A percentile compares a stretch with the other conserved stretches of the same genome.
These are phyloP conservation scores for Hibiscus syriacus DNA, from an alignment of 345 rosid genomes.

Conservation along the genomic window DNA sequence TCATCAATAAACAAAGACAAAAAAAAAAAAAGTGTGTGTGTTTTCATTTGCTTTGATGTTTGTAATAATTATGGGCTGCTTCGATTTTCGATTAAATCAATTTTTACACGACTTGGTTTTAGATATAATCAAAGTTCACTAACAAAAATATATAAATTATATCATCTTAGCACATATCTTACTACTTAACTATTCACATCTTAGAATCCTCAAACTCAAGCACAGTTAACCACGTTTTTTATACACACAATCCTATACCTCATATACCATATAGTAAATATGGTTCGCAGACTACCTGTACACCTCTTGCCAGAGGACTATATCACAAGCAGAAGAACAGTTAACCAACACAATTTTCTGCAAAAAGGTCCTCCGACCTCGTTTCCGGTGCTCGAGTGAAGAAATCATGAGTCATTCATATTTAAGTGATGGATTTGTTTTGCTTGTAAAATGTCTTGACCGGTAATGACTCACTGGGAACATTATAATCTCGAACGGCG, in stretches of 20 bases:
- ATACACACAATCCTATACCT: background rate
- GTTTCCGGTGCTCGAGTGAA: background rate
- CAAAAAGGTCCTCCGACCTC: constrained; percentile 8
- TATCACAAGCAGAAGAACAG: background rate
- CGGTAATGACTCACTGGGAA: background rate
- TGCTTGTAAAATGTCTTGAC: background rate
- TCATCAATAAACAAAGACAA: too few species aligned
- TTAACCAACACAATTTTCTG: background rate
- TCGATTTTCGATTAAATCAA: too few species aligned
- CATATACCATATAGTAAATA: background rate
- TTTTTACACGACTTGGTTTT: too few species aligned
- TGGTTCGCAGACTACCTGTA: constrained; percentile 10
- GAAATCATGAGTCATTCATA: background rate
- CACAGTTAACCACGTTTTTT: too few species aligned
- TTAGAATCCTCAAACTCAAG: background rate
- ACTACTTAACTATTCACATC: background rate
- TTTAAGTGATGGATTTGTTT: background rate
- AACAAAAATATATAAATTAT: too few species aligned
- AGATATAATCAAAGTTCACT: too few species aligned
- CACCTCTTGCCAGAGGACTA: constrained; percentile 14
- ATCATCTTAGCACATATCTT: background rate
- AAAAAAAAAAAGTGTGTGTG: too few species aligned
- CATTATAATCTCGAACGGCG: constrained; percentile 59
- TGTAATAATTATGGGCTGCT: too few species aligned
- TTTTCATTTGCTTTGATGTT: too few species aligned